Evolutionary conservation across 257 asterid species (phyloP), one percentile per base, ranked within the genome.

Genomic region (Cynanchum wilfordii): DNA sequence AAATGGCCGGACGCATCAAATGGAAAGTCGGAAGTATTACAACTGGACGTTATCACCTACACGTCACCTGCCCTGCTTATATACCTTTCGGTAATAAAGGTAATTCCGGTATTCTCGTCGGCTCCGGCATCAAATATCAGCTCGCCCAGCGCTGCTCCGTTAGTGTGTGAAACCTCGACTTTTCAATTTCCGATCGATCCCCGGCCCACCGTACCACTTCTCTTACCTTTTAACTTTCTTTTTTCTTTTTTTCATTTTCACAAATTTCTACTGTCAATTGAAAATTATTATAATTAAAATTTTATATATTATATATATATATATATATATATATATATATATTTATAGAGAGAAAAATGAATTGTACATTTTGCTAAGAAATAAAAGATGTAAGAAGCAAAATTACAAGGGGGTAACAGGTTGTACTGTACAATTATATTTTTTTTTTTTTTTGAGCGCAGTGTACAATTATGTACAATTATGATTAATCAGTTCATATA

Each of bases 31-130:
- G 97, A 0, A 12, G 86, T 2, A 10, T 91, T 0, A 77, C 75
- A 25, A 64, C 99, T 68, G 95, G 97, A 8, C 81, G 79, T 9
- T 94, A 91, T 74, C 96, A 88, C 59, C 76, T 94, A 25, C 97
- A 88, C 68, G 90, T 93, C 66, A 79, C 79, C 62, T 93, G 98
- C 80, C 78, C 89, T 38, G 97, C 90, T 0, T 76, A 57, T 22
- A 89, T 94, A 33, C 97, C 96, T 2, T 29, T 89, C 11, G 92
- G 93, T 0, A 81, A 78, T 4, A 71, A 67, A 59, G 66, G 27
- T 24, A 80, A 68, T 64, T 55, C 73, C 58, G 97, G 97, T 24
- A 67, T 86, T 4, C 69, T 79, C 10, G 52, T 89, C 50, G 97
- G 95, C 0, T 62, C 72, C 82, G 95, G 79, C 70, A 29, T 90